A percentile compares a stretch with the other conserved stretches of the same genome.
Evolutionary conservation across 306 rosid genomes (phyloP).

Genomic region (Ormosia semicastrata): DNA sequence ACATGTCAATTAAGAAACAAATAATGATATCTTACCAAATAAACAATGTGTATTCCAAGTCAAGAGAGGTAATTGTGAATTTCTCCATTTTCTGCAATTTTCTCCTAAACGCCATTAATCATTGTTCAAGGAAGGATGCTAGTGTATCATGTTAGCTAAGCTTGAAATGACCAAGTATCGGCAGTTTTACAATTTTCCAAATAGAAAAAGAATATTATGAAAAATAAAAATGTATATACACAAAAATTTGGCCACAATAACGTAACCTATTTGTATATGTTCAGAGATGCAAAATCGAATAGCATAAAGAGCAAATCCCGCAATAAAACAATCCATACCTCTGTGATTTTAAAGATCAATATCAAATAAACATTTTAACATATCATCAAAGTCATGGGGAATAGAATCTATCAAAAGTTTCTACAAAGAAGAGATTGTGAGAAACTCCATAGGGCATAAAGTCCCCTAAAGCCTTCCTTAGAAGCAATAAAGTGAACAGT

Average conservation of each 20-base stretch:
- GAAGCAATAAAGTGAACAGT: conserved; percentile 81
- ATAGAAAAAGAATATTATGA: no score
- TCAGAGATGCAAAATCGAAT: conserved; percentile 92
- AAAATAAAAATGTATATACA: no score
- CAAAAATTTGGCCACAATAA: conserved; percentile 38
- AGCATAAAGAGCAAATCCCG: conserved; percentile 92
- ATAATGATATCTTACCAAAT: no score
- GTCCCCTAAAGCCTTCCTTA: conserved; percentile 81
- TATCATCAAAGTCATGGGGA: neutral
- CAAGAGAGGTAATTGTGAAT: no score
- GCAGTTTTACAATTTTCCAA: no score
- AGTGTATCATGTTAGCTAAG: no score
- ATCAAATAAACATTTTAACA: conserved; percentile 8
- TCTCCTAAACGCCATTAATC: no score
- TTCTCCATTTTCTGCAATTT: no score
- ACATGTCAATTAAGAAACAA: no score
- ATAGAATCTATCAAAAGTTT: neutral
- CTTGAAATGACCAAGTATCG: no score
- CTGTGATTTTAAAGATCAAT: conserved; percentile 40
- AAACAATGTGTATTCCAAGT: no score
- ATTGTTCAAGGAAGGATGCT: no score
- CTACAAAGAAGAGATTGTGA: conserved; percentile 6
- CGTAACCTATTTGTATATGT: conserved; percentile 90
- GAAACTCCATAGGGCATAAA: conserved; percentile 69
- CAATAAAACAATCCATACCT: conserved; percentile 84